Conservation (phyloP, 2,329 filamentous ascomycete species). For the Nothophaeocryptopus gaeumannii region DNA sequence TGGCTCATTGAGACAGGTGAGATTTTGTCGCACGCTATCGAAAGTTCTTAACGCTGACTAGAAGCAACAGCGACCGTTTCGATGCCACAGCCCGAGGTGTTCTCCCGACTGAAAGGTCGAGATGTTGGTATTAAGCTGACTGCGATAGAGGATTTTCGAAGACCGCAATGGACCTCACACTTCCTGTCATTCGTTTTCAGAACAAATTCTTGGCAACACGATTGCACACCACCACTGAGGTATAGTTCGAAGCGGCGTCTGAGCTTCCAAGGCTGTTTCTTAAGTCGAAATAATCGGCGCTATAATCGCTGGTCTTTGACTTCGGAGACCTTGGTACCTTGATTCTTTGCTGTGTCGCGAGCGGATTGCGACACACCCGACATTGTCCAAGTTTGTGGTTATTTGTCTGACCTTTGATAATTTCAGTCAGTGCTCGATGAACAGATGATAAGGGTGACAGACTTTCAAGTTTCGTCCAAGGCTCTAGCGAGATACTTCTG, state of each 20-base stretch:
- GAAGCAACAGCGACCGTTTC: no score
- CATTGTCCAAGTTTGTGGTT: background rate
- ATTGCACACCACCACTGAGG: slow-evolving; percentile 2
- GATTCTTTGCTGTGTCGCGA: slow-evolving; percentile 1
- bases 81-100: no score
- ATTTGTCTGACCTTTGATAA: background rate
- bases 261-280: background rate
- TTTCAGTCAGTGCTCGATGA: background rate
- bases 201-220: slow-evolving; percentile 4
- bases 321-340: background rate
- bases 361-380: slow-evolving; percentile 1
- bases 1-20: background rate
- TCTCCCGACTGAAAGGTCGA: no score
- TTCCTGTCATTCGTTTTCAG: background rate
- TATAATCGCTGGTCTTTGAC: background rate
- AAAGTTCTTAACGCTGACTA: no score
- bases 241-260: background rate
- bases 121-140: no score
- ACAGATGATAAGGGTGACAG: background rate
- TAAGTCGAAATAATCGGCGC: background rate
- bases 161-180: background rate
- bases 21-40: background rate
- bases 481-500: background rate
- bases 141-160: background rate
- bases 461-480: background rate